Evolutionary conservation across 352 stramenopile species (phyloP).

Genomic region (Phytophthora idaei): DNA sequence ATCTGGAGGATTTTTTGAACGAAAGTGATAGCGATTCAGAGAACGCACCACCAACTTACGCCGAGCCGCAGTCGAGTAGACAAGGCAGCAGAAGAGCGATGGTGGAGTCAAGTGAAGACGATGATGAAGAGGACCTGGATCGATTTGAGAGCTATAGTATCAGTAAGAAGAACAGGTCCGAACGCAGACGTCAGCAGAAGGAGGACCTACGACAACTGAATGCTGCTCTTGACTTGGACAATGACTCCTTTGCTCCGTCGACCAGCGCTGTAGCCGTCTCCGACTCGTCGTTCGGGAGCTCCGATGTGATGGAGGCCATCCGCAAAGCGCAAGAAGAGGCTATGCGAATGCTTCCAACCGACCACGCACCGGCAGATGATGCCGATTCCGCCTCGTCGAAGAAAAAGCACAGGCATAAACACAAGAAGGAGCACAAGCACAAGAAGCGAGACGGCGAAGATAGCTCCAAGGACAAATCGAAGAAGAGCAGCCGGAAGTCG

Average conservation of each 20-base stretch:
- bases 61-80: not conserved
- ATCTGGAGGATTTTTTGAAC: constrained; percentile 70
- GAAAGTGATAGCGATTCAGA: constrained; percentile 68
- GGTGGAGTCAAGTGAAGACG: constrained; percentile 42
- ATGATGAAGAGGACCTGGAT: constrained; percentile 29
- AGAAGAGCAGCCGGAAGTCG: constrained; percentile 37
- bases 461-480: constrained; percentile 22
- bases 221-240: constrained; percentile 32
- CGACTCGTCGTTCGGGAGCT: constrained; percentile 34
- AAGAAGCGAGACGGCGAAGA: constrained; percentile 22
- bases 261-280: constrained; percentile 4
- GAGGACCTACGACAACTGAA: constrained; percentile 51
- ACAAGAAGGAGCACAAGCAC: constrained; percentile 40
- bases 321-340: constrained; percentile 69
- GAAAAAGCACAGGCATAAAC: constrained; percentile 34
- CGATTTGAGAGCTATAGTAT: constrained; percentile 62
- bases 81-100: constrained; percentile 1
- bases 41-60: constrained; percentile 7
- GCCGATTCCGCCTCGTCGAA: constrained; percentile 19
- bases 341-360: constrained; percentile 56
- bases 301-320: constrained; percentile 73
- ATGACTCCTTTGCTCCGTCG: constrained; percentile 9
- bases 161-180: constrained; percentile 44
- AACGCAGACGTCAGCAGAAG: constrained; percentile 46
- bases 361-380: not conserved